Percentiles rank a stretch among this genome's conserved stretches.
Conservation (phyloP, 2,329 filamentous ascomycete species). For the Chalaropsis thielavioides region DNA sequence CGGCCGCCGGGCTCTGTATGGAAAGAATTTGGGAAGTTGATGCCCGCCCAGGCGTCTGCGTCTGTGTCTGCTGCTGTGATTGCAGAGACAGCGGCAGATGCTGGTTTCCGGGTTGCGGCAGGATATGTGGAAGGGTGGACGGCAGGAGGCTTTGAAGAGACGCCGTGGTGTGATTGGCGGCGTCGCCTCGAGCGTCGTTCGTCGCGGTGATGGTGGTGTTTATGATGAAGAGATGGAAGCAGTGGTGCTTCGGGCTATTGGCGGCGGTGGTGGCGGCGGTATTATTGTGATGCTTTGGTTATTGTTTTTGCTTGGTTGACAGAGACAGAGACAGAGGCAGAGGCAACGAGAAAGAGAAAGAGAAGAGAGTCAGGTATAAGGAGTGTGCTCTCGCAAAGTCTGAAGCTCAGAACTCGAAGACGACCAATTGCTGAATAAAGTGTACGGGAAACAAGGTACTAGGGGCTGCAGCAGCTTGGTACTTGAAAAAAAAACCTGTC, state of each 20-base stretch:
- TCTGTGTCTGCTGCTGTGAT: slow-evolving; percentile 24
- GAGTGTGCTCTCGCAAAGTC: background rate
- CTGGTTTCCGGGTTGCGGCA: slow-evolving; percentile 4
- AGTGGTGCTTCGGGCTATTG: background rate
- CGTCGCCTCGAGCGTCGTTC: slow-evolving; percentile 2
- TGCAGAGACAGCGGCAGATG: slow-evolving; percentile 21
- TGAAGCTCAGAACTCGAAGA: background rate
- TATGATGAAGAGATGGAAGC: slow-evolving; percentile 4
- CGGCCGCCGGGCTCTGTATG: slow-evolving; percentile 50
- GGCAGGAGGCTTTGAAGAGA: slow-evolving; percentile 9
- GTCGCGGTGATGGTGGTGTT: slow-evolving; percentile 3
- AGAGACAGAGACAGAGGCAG: background rate
- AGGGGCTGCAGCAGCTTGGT: background rate
- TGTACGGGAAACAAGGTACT: background rate
- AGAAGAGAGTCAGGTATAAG: background rate
- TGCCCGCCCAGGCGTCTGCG: slow-evolving; percentile 36
- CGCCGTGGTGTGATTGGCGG: slow-evolving; percentile 8
- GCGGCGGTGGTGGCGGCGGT: background rate
- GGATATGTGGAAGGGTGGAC: slow-evolving; percentile 2
- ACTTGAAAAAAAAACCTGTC: background rate
- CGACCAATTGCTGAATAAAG: background rate
- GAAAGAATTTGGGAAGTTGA: slow-evolving; percentile 41
- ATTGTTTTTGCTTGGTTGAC: background rate
- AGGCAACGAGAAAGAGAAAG: background rate
- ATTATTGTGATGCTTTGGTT: background rate